Evolutionary conservation across 345 rosid genomes (phyloP), one percentile per base, ranked within the genome.

Genomic region (Carallia brachiata): DNA sequence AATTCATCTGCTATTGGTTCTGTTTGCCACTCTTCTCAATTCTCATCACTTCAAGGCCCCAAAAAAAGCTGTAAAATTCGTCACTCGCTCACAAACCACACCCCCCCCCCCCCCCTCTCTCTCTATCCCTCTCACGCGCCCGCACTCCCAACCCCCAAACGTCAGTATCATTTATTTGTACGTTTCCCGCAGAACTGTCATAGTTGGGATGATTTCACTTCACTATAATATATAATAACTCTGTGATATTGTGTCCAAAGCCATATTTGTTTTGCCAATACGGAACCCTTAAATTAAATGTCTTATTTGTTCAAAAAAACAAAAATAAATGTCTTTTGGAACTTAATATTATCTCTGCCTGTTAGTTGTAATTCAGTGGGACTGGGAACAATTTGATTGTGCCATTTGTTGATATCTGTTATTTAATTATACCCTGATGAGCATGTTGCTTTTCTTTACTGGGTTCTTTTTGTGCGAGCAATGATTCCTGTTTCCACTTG

Each of bases 121-220:
- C 39, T 23, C 48, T 70, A 13, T 62, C 18, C 61, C 61, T 47
- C 44, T 0, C 44, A 0, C 47, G 1, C 12, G 7, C 47, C 2
- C 3, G n/a, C 36, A 32, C 17, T 55, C 36, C 23, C 23, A 23
- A 23, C 23, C 23, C 66, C 81, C 78, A 78, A 70, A 62, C 52
- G 57, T 77, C 72, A 61, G 72, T 79, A 80, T 83, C 84, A 88
- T 81, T 23, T 85, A 74, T 71, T 57, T 47, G 70, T 57, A 44
- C 53, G 16, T 31, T 72, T 31, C 30, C 65, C 52, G 48, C 65
- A 52, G 17, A 64, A 53, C 56, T 36, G 39, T 36, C 71, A 62
- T 69, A 37, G 63, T 69, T 40, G 63, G 70, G 70, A 75, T 71
- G 77, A 72, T 36, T 75, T 71, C 71, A 55, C 70, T 75, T 68